These are phyloP conservation scores for Biscogniauxia sp. DNA, from an alignment of 2,329 filamentous ascomycete genomes.

Conservation along the genomic window DNA sequence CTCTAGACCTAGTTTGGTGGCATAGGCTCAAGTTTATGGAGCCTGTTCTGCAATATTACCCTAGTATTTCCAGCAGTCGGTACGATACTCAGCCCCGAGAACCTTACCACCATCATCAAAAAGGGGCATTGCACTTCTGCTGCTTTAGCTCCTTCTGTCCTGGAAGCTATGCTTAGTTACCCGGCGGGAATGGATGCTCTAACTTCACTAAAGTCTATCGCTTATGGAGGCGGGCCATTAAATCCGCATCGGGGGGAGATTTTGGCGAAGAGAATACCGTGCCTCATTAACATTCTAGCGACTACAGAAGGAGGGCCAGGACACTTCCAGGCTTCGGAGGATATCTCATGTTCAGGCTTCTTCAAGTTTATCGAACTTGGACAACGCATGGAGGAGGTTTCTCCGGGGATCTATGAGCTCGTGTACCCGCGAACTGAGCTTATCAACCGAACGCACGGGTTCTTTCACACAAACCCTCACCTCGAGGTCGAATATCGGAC, in stretches of 20 bases:
- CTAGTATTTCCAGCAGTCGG: slow-evolving; percentile 22
- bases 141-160: slow-evolving; percentile 18
- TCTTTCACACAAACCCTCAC: slow-evolving; percentile 32
- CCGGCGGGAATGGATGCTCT: slow-evolving; percentile 16
- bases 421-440: slow-evolving; percentile 27
- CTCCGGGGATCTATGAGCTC: slow-evolving; percentile 30
- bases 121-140: slow-evolving; percentile 14
- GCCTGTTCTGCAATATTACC: slow-evolving; percentile 7
- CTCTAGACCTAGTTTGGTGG: slow-evolving; percentile 12
- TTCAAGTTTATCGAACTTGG: slow-evolving; percentile 30
- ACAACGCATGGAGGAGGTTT: slow-evolving; percentile 31
- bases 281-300: slow-evolving; percentile 22
- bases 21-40: slow-evolving; percentile 9
- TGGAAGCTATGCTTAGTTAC: slow-evolving; percentile 25
- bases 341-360: slow-evolving; percentile 24
- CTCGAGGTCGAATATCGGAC: slow-evolving; percentile 38
- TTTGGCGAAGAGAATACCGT: slow-evolving; percentile 19
- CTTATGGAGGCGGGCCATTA: slow-evolving; percentile 25
- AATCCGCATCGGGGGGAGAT: slow-evolving; percentile 21
- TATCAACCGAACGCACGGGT: slow-evolving; percentile 20
- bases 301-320: slow-evolving; percentile 22
- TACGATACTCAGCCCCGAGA: slow-evolving; percentile 18
- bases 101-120: slow-evolving; percentile 20
- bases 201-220: slow-evolving; percentile 20
- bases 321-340: slow-evolving; percentile 17